phyloP scores from a whole-genome alignment of 192 early-diverging fungal species.

The Coemansia sp. region DNA sequence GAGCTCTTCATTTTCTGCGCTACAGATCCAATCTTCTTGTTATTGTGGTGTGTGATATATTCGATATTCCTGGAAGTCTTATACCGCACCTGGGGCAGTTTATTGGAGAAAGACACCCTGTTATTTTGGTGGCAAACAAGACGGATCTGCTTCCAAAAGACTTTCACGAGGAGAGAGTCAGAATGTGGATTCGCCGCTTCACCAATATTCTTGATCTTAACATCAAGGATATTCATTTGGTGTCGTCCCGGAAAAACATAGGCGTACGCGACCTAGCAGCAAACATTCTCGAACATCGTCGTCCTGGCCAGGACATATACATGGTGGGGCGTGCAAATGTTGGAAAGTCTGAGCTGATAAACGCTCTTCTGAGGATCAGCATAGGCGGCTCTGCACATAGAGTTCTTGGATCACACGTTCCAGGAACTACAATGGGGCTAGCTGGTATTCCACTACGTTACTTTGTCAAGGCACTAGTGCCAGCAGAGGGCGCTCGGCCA shows the following conservation, averaged over 20 bases:
- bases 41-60: constrained; percentile 64
- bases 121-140: constrained; percentile 74
- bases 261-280: constrained; percentile 56
- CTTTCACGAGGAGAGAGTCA: constrained; percentile 58
- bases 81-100: constrained; percentile 53
- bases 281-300: constrained; percentile 43
- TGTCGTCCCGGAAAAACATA: constrained; percentile 64
- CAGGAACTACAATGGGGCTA: constrained; percentile 75
- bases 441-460: constrained; percentile 59
- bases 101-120: constrained; percentile 55
- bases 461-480: constrained; percentile 54
- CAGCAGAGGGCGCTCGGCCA: constrained; percentile 25
- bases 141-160: constrained; percentile 65
- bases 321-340: constrained; percentile 75
- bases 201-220: constrained; percentile 45
- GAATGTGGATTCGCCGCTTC: constrained; percentile 56
- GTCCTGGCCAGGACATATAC: constrained; percentile 60
- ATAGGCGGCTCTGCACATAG: constrained; percentile 51
- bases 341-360: constrained; percentile 75
- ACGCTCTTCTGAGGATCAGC: constrained; percentile 61
- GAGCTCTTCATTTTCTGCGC: constrained; percentile 58
- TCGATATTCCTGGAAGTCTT: constrained; percentile 69
- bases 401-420: constrained; percentile 62
- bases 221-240: constrained; percentile 53
- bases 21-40: constrained; percentile 57